Base-by-base conservation (phyloP, 2,329 filamentous ascomycete genomes). In the Fusarium hainanense region DNA sequence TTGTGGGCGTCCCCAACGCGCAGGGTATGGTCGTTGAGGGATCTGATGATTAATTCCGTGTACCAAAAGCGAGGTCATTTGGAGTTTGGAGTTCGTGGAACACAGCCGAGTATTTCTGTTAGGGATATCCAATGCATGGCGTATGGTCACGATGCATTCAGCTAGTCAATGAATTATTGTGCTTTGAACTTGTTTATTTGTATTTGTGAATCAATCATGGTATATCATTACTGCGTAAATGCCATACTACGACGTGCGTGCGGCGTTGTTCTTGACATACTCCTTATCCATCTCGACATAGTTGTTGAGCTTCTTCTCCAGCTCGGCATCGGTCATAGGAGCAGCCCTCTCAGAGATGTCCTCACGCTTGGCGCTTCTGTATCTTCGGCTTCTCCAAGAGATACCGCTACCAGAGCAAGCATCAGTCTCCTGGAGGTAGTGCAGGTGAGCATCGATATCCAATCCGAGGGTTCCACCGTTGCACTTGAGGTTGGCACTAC, bases 1-100 rank as follows among this genome's bases (percentile, higher is more conserved):
- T 89, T 4, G 84, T 89, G 25, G 87, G 87, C 9, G 84, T 89
- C 57, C 86, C 87, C 7, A 89, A 88, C 70, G 87, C 87, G 8
- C 74, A 84, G 67, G 87, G 87, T 5, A 88, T 89, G 86, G 80
- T 88, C n/a, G 87, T 85, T 18, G 86, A 89, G 67, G 87, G 72
- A 83, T 63, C 49, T 13, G 34, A 55, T 18, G 48, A 68, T 30
- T 74, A 43, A 72, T 52, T 23, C 16, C 18, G 14, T 18, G 44
- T 34, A 42, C 32, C 56, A 37, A 51, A 28, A 63, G 37, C 37
- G n/a, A 56, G 54, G 21, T 40, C 34, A 14, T 42, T 54, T 27
- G 51, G 63, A 49, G 58, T 68, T 47, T 49, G 50, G 58, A 50
- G 54, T 68, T 50, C 5, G 34, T 44, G 30, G 13, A 27, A 34